Base-by-base conservation (phyloP, 495 filamentous ascomycete species). In the Echria macrotheca region DNA sequence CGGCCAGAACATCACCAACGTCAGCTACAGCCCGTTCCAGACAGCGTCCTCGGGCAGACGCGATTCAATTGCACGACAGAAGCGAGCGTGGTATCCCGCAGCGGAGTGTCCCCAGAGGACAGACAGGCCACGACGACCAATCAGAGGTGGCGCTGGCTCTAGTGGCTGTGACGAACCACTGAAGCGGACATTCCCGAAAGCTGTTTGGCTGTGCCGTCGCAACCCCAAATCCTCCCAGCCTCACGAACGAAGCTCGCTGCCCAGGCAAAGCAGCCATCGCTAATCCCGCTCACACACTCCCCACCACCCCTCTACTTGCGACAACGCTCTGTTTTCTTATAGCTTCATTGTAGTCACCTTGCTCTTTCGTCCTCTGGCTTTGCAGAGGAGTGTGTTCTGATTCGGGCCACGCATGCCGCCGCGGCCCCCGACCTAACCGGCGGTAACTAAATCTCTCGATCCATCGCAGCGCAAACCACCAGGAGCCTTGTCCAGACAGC, bases 91-190 rank as follows among this genome's bases (percentile, higher is more conserved):
- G n/a, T n/a, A n/a, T 24, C 44, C 15, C 21, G 12, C 18, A 8
- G 31, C 10, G 0, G 44, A 40, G 3, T 32, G 46, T 29, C 33
- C 35, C 32, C 46, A 12, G 46, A 14, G 18, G 24, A n/a, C n/a
- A n/a, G n/a, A n/a, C n/a, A n/a, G 46, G 19, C 12, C 7, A 8
- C 22, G 22, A 25, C 26, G 23, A 21, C 49, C 33, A 52, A 52
- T 52, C 33, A 52, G 24, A 29, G 4, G 15, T 6, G 39, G 5
- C 28, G 22, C 25, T 43, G 9, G 18, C 28, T 23, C 38, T 44
- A 43, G 48, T 22, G 38, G 28, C 38, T 36, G 38, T 44, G 48
- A 44, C 48, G 48, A 44, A 35, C 48, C 48, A 39, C 26, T 40
- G 12, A 42, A 39, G 33, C 49, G 49, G 49, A 44, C 32, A 45